Evolutionary conservation across 2,329 filamentous ascomycete species (phyloP).

Genomic region (Chaetomiaceae sp.): DNA sequence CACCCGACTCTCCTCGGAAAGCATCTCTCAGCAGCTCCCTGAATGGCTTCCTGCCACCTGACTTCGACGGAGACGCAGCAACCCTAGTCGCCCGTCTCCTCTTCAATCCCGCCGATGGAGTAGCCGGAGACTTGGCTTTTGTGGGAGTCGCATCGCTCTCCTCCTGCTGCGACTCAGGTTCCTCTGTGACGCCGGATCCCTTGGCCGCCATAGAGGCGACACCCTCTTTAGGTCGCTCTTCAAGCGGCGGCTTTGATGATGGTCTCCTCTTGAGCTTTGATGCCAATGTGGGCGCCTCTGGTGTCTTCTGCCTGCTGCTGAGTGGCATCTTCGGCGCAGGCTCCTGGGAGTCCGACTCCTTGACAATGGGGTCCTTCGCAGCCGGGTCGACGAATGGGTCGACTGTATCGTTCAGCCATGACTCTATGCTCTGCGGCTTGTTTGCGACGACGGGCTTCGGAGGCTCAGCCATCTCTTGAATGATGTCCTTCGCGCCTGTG

Average conservation of each 20-base stretch:
- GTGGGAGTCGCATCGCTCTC: slow-evolving; percentile 24
- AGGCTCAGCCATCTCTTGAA: slow-evolving; percentile 54
- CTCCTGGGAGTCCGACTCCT: slow-evolving; percentile 31
- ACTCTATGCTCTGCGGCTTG: slow-evolving; percentile 58
- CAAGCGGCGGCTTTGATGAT: slow-evolving; percentile 20
- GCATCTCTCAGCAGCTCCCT: slow-evolving; percentile 55
- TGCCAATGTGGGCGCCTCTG: slow-evolving; percentile 19
- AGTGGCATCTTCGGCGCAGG: slow-evolving; percentile 24
- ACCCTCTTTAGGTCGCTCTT: slow-evolving; percentile 20
- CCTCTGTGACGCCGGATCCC: slow-evolving; percentile 2
- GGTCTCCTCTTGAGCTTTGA: slow-evolving; percentile 19
- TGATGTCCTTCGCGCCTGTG: slow-evolving; percentile 58
- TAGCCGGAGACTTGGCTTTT: slow-evolving; percentile 30
- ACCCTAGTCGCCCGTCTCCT: slow-evolving; percentile 51
- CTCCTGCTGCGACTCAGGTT: slow-evolving; percentile 15
- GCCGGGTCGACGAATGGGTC: slow-evolving; percentile 53
- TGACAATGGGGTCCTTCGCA: slow-evolving; percentile 21
- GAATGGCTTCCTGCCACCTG: slow-evolving; percentile 43
- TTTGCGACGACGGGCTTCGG: slow-evolving; percentile 45
- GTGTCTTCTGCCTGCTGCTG: background rate
- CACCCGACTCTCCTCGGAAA: slow-evolving; percentile 55
- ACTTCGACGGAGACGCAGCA: slow-evolving; percentile 43
- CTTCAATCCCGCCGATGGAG: slow-evolving; percentile 39
- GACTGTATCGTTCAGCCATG: slow-evolving; percentile 57
- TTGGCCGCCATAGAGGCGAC: slow-evolving; percentile 1